Conservation (phyloP, 2,329 filamentous ascomycete species). For the Ophiostoma tasmaniense region DNA sequence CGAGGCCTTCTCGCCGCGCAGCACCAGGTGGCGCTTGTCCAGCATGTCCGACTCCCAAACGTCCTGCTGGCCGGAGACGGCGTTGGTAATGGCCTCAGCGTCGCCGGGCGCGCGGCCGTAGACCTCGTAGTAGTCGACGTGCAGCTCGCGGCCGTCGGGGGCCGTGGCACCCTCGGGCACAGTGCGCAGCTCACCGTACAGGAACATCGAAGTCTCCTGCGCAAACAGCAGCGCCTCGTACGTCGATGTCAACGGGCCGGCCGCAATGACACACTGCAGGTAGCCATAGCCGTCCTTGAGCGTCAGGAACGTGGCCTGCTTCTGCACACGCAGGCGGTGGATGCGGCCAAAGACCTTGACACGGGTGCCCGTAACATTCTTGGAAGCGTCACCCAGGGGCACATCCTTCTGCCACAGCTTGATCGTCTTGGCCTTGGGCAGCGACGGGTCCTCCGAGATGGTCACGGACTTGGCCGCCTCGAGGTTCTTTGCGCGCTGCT, state of each 20-base stretch:
- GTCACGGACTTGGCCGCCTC: constrained; percentile 77
- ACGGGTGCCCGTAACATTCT: constrained; percentile 56
- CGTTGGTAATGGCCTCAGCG: constrained; percentile 86
- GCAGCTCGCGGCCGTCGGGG: constrained; percentile 76
- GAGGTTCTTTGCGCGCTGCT: constrained; percentile 58
- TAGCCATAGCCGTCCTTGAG: constrained; percentile 75
- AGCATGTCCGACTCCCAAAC: constrained; percentile 37
- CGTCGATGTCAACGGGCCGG: constrained; percentile 76
- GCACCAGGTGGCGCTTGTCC: constrained; percentile 72
- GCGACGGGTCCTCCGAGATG: constrained; percentile 60
- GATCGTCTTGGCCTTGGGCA: constrained; percentile 68
- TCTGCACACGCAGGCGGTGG: constrained; percentile 72
- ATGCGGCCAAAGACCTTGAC: constrained; percentile 77
- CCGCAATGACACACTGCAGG: constrained; percentile 72
- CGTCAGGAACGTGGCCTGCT: constrained; percentile 80
- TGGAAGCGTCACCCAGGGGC: constrained; percentile 40
- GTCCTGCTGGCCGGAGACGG: constrained; percentile 54
- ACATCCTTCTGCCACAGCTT: constrained; percentile 42
- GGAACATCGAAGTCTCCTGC: constrained; percentile 76
- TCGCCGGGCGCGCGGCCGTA: constrained; percentile 71
- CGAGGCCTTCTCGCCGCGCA: constrained; percentile 77
- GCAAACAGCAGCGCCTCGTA: constrained; percentile 83
- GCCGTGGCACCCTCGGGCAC: constrained; percentile 71
- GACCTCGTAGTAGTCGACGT: constrained; percentile 73
- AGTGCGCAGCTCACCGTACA: constrained; percentile 75